A percentile compares a stretch with the other conserved stretches of the same genome.
phyloP scores from a whole-genome alignment of 345 rosid genomes.

The Crucihimalaya himalaica region DNA sequence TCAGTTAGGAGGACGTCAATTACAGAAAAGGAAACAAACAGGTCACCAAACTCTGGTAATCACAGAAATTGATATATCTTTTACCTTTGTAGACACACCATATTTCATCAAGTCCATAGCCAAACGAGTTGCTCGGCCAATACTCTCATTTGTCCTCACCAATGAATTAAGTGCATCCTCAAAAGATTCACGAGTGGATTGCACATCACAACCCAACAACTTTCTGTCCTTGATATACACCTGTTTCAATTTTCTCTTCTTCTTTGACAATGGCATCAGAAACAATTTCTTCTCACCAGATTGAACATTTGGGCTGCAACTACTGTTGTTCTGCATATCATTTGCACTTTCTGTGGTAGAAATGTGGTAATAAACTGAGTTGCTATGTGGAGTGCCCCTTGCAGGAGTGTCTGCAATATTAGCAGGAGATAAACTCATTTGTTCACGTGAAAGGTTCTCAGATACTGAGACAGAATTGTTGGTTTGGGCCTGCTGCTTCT shows the following conservation, averaged over 20 bases:
- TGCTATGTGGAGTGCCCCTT: constrained; percentile 50
- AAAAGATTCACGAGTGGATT: constrained; percentile 59
- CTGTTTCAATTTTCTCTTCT: constrained; percentile 52
- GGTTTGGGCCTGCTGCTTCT: constrained; percentile 34
- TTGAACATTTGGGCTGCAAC: constrained; percentile 56
- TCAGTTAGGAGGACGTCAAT: background rate
- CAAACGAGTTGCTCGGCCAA: constrained; percentile 89
- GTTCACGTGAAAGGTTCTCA: constrained; percentile 48
- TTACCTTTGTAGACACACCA: constrained; percentile 76
- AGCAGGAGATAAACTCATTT: constrained; percentile 50
- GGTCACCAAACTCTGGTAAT: background rate
- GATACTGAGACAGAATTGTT: constrained; percentile 41
- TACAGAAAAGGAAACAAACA: no score
- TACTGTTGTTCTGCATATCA: constrained; percentile 53
- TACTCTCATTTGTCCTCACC: constrained; percentile 92
- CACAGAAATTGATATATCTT: background rate
- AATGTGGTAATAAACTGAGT: constrained; percentile 48
- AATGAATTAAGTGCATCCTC: constrained; percentile 69
- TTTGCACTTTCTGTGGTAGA: constrained; percentile 79
- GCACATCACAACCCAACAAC: constrained; percentile 53
- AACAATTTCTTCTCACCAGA: constrained; percentile 41
- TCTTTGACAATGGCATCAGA: constrained; percentile 47
- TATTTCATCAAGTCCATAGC: constrained; percentile 86
- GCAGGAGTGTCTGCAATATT: constrained; percentile 58
- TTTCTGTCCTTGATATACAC: constrained; percentile 47